Evolutionary conservation across 73 alveolate species (phyloP), one percentile per base, ranked within the genome.

Genomic region (Breviolum minutum): DNA sequence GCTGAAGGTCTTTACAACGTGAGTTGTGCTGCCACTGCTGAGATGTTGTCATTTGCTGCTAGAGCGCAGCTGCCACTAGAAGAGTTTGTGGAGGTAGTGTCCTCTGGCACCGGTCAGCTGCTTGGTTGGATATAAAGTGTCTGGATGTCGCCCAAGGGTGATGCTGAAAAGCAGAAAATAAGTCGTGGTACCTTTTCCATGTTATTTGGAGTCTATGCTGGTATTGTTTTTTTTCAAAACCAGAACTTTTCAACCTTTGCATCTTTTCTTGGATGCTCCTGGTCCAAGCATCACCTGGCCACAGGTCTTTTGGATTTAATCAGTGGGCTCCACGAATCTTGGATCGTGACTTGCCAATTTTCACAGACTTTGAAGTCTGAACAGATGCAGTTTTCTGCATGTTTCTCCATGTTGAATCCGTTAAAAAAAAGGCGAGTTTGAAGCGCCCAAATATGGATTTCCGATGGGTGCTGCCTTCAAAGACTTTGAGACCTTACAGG

Each of bases 381-480:
- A 68, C 77, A 22, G 17, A 68, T 68, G 77, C 4, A 66, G 17
- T 68, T 68, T 17, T 68, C 2, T 68, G 17, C 74, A 66, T 66
- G 74, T 30, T 71, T 8, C 62, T 19, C 40, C 48, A n/a, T n/a
- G n/a, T n/a, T n/a, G n/a, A n/a, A n/a, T n/a, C n/a, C n/a, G n/a
- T n/a, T n/a, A n/a, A n/a, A n/a, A n/a, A n/a, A n/a, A n/a, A 88
- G 95, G 95, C 82, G 86, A 88, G 54, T 88, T 88, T 54, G 95
- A 88, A 73, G 95, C 95, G 85, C 95, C 95, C 7, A 88, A 88
- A 85, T 40, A 69, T 68, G 95, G 95, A 12, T 88, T 88, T 54
- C 95, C 95, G 61, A 88, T 88, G 95, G 95, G 95, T 60, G 29
- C 95, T 17, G 95, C 95, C 66, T 88, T 69, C 95, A 88, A 88